Conservation (phyloP, 164 flowering plant species). For the Stephania cephalantha region DNA sequence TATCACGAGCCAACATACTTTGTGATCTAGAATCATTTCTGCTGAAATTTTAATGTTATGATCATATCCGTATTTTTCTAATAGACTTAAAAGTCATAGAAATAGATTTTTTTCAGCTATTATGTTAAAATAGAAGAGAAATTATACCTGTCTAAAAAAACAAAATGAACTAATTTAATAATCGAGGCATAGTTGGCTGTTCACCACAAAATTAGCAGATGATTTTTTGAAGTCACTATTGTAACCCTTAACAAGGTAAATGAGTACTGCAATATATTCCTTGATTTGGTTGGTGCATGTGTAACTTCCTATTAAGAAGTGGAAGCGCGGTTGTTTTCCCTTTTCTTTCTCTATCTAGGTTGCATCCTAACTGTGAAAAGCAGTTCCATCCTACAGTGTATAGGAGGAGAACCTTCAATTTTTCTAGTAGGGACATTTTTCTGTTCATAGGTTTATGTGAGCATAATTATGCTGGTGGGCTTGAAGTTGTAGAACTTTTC, state of each 20-base stretch:
- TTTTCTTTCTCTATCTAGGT: not conserved
- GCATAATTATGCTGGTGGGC: not conserved
- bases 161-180: too few relatives aligned
- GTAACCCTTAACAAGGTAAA: not conserved
- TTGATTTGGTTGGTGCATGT: not conserved
- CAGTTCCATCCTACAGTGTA: not conserved
- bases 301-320: not conserved
- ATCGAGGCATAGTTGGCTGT: too few relatives aligned
- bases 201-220: too few relatives aligned
- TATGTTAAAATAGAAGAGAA: too few relatives aligned
- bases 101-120: too few relatives aligned
- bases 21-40: too few relatives aligned
- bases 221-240: not conserved
- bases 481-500: not conserved
- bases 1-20: too few relatives aligned
- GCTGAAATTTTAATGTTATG: too few relatives aligned
- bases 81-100: too few relatives aligned
- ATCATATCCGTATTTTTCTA: too few relatives aligned
- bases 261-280: not conserved
- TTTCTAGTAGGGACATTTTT: not conserved
- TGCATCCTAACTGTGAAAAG: not conserved
- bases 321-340: not conserved
- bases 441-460: not conserved
- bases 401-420: not conserved
- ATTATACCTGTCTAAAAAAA: too few relatives aligned